These are phyloP conservation scores for Erysimum cheiri DNA, from an alignment of 441 rosid genomes.

Conservation along the genomic window DNA sequence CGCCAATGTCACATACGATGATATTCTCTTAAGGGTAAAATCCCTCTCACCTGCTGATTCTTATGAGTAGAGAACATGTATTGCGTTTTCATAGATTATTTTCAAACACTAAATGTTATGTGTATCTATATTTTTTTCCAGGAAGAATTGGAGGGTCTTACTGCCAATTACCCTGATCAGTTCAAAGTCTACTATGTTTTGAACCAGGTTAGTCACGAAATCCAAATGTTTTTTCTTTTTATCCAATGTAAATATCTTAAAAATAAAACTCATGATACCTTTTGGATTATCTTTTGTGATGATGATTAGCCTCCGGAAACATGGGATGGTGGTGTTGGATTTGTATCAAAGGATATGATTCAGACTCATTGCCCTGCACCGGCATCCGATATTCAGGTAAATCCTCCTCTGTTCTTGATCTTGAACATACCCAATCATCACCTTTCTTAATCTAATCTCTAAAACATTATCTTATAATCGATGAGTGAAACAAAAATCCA, in stretches of 20 bases:
- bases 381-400: constrained; percentile 65
- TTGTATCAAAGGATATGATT: constrained; percentile 73
- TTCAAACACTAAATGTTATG: not conserved
- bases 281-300: constrained; percentile 15
- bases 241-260: not conserved
- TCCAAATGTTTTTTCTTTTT: not conserved
- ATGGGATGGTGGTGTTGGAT: constrained; percentile 86
- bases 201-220: constrained; percentile 70
- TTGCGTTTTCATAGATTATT: not conserved
- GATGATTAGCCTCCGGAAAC: constrained; percentile 68
- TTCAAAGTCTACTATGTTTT: constrained; percentile 81
- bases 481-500: not conserved
- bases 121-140: constrained; percentile 36
- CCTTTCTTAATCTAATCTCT: not conserved
- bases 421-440: not conserved
- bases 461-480: not conserved
- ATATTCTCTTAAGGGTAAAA: constrained; percentile 81
- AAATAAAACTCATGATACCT: not conserved
- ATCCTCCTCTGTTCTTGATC: constrained; percentile 15
- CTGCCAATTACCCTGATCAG: constrained; percentile 64
- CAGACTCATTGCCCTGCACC: constrained; percentile 75
- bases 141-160: constrained; percentile 85
- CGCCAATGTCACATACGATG: constrained; percentile 83
- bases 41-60: not conserved
- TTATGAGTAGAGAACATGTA: not conserved